Evolutionary conservation across 140 eudicot species (phyloP).

Genomic region (Flaveria floridana): DNA sequence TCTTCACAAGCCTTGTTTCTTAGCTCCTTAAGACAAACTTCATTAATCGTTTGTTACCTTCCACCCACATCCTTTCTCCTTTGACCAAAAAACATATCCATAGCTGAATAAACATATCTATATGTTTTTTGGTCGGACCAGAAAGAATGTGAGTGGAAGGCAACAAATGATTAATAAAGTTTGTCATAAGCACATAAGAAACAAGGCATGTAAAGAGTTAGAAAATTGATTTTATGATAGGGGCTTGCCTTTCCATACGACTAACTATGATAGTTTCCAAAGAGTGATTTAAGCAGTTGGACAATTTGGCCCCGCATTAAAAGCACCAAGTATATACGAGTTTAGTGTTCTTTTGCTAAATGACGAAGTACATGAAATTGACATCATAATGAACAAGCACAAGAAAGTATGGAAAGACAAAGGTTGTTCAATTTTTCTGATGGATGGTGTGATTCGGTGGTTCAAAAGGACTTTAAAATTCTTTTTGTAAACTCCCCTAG

Average conservation of each 20-base stretch:
- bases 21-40: too few species aligned
- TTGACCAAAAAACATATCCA: too few species aligned
- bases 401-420: slow-evolving; percentile 26
- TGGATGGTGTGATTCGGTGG: slow-evolving; percentile 29
- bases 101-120: too few species aligned
- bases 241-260: slow-evolving; percentile 10
- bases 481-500: slow-evolving; percentile 23
- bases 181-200: neutral
- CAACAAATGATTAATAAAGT: too few species aligned
- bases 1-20: too few species aligned
- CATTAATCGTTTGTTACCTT: too few species aligned
- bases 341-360: neutral
- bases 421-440: slow-evolving; percentile 31
- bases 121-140: too few species aligned
- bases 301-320: slow-evolving; percentile 21
- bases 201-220: slow-evolving; percentile 20
- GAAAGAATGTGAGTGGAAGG: too few species aligned
- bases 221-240: slow-evolving; percentile 30
- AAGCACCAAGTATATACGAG: slow-evolving; percentile 23
- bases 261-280: slow-evolving; percentile 15
- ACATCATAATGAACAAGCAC: neutral
- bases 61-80: too few species aligned
- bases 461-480: slow-evolving; percentile 13
- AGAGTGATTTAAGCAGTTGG: slow-evolving; percentile 12
- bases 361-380: neutral